Base-by-base conservation (phyloP, 177 flowering plant genomes). In the Telopea speciosissima region DNA sequence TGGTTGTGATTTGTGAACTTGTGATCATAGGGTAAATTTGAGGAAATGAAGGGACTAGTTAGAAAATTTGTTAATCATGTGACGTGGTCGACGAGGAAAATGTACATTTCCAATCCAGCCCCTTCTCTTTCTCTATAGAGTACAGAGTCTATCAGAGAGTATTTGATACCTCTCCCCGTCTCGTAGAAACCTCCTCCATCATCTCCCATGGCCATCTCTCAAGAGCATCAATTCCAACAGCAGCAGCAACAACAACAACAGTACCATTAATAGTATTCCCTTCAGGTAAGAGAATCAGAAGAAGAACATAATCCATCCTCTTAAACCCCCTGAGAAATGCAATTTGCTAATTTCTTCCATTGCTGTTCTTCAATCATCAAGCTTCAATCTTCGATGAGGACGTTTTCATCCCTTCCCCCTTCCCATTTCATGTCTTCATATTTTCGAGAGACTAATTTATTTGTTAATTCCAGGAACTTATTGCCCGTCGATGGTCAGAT, bases 401-500 rank as follows among this genome's bases (percentile, higher is more conserved):
- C 33, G 33, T 31, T 31, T 31, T 31, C 33, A 31, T 31, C 6
- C 60, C 24, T 33, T 59, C 14, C 49, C 58, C 40, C 65, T 76
- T 66, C 67, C 7, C 26, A 11, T 17, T 66, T 42, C 22, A n/a
- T 24, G 12, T 17, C 40, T 17, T 58, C 67, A 22, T 19, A 13
- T 36, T 58, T 17, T 36, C 42, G 17, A 14, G 9, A 36, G 40
- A 8, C 40, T 36, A 3, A 36, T 36, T 36, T 3, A 36, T 36
- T 33, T 66, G 26, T 6, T 67, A 60, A 13, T 16, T 45, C 3
- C 85, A 93, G 97, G 65, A 85, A 84, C 68, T 62, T 87, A 26
- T 77, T 80, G 71, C 61, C 81, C 42, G 69, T 77, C 59, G 90
- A 92, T 44, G 87, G 83, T 67, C 89, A 85, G 81, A 81, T 85